Evolutionary conservation across 1,284 basidiomycete genomes (phyloP), one percentile per base, ranked within the genome.

Genomic region (Cutaneotrichosporon mucoides): DNA sequence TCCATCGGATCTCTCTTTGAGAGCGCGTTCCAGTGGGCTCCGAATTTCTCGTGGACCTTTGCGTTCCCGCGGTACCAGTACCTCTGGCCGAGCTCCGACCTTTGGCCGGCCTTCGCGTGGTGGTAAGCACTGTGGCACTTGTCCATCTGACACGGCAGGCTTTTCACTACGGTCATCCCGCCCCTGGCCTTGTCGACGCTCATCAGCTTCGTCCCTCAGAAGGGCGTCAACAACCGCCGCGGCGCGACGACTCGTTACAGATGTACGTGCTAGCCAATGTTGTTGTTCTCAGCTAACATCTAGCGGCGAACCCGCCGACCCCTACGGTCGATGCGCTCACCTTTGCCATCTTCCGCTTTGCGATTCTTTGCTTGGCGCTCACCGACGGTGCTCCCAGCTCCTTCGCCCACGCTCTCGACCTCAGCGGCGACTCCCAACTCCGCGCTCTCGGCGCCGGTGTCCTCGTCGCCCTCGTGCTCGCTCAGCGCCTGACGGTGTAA

Each of bases 361-460:
- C 71, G 3, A 60, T 75, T 37, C 68, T 77, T 45, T 52, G 76
- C 49, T 66, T 71, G 47, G 73, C 75, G 6, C 69, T 79, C 9
- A 76, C 73, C 11, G 67, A 66, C 40, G 74, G 75, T 11, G 71
- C 75, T 0, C 76, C 77, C 6, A 61, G 65, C 3, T 55, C 65
- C 1, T 66, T 76, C 50, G 69, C 71, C 16, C 69, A 73, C 45
- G 69, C 73, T 4, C 65, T 77, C 34, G 71, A 73, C 60, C 61
- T 72, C 45, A 67, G 67, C 11, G 77, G 76, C 33, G 70, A 73
- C 59, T 44, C 69, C 1, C 70, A 75, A 46, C 73, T 67, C n/a
- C 65, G 77, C 34, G 76, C 72, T 2, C 64, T 79, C 8, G 70
- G 68, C 10, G 76, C 70, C 15, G 75, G 69, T 15, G 60, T 79